Conservation (phyloP, 352 stramenopile species). For the Pythium myriotylum region DNA sequence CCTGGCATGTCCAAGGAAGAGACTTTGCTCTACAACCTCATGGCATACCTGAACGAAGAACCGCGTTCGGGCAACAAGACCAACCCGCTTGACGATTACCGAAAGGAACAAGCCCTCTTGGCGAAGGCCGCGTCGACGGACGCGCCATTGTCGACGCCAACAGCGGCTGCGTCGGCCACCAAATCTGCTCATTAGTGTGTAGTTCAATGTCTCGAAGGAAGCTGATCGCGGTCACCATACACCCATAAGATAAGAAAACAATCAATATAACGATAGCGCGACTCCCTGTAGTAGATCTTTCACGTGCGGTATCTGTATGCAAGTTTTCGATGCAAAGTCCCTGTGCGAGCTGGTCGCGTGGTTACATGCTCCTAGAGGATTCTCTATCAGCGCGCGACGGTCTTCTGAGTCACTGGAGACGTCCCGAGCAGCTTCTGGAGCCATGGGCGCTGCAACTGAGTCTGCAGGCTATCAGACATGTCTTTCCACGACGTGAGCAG, state of each 20-base stretch:
- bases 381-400: constrained; percentile 4
- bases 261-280: no score
- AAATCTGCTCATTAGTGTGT: not conserved
- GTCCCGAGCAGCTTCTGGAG: constrained; percentile 24
- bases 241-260: no score
- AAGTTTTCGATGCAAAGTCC: no score
- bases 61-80: constrained; percentile 39
- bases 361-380: no score
- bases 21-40: constrained; percentile 69
- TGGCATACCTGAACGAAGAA: constrained; percentile 77
- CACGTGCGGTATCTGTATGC: no score
- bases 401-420: constrained; percentile 20
- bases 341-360: no score
- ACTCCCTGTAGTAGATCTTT: no score
- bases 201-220: no score
- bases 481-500: constrained; percentile 65
- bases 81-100: constrained; percentile 54
- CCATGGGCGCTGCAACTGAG: constrained; percentile 27
- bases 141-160: not conserved
- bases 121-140: not conserved
- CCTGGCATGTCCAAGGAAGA: constrained; percentile 68
- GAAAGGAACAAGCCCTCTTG: constrained; percentile 19
- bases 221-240: no score
- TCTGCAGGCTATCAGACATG: constrained; percentile 31
- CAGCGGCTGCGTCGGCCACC: not conserved